Conservation (phyloP, 106 monocot genomes). For the Allium sativum region DNA sequence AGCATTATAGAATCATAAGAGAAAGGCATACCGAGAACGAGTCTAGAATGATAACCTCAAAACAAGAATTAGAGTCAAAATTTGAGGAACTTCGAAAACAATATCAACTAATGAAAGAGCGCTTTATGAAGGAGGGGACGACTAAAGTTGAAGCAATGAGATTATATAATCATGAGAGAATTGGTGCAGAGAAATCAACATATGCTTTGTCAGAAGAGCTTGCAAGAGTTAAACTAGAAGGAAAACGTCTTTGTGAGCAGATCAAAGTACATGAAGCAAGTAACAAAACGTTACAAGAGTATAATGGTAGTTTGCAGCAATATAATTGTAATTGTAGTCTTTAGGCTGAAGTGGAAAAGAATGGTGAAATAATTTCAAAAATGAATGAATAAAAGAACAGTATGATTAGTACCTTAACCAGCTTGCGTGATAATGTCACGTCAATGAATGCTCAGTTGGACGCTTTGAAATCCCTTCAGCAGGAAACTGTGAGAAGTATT, state of each 20-base stretch:
- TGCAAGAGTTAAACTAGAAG: conserved; percentile 32
- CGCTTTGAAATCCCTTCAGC: conserved; percentile 50
- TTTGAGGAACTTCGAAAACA: conserved; percentile 23
- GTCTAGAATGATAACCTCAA: too few species aligned
- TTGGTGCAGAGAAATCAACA: conserved; percentile 24
- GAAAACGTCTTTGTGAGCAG: conserved; percentile 28
- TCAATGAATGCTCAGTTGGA: conserved; percentile 44
- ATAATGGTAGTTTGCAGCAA: conserved; percentile 68
- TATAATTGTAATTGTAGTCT: conserved; percentile 73
- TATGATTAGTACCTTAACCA: conserved; percentile 39
- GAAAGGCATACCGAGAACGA: too few species aligned
- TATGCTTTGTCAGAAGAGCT: conserved; percentile 37
- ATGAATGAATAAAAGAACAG: conserved; percentile 54
- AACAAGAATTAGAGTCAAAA: conserved; percentile 15
- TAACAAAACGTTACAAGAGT: conserved; percentile 61
- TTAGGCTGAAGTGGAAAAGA: conserved; percentile 40
- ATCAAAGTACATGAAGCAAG: conserved; percentile 53
- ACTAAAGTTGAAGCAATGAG: conserved; percentile 37
- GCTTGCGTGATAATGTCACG: conserved; percentile 31
- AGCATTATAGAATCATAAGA: too few species aligned
- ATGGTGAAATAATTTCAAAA: conserved; percentile 36
- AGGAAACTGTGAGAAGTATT: conserved; percentile 59
- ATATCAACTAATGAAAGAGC: conserved; percentile 22
- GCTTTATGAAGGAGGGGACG: conserved; percentile 44
- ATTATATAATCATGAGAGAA: conserved; percentile 38